Conservation (phyloP, 108 stramenopile genomes). For the Fragilaria crotonensis region DNA sequence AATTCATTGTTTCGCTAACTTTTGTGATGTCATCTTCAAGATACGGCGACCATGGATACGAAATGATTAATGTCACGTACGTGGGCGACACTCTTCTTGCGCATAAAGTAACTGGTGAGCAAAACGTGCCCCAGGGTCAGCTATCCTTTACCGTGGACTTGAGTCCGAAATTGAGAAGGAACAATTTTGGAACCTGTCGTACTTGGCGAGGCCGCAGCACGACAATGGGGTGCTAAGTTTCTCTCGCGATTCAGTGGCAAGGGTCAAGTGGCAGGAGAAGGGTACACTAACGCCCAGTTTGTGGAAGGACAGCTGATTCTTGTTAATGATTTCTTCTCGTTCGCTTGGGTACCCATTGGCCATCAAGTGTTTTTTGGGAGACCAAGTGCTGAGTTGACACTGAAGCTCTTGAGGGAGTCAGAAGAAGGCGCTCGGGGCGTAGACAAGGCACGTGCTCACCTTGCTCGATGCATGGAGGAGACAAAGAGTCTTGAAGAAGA, state of each 20-base stretch:
- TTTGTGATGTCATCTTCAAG: constrained; percentile 3
- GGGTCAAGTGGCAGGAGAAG: constrained; percentile 68
- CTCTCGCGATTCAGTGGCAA: constrained; percentile 49
- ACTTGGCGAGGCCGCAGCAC: constrained; percentile 46
- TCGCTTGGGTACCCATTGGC: constrained; percentile 71
- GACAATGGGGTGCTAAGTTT: constrained; percentile 60
- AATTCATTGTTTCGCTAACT: too few species aligned
- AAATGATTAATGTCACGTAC: constrained; percentile 82
- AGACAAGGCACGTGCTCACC: not conserved
- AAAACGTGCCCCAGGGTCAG: constrained; percentile 64
- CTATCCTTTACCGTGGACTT: constrained; percentile 66
- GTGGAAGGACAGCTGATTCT: constrained; percentile 74
- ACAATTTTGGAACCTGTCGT: constrained; percentile 50
- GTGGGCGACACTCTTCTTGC: constrained; percentile 52
- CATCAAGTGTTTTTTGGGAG: constrained; percentile 80
- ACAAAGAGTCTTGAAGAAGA: not conserved
- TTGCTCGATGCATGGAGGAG: not conserved
- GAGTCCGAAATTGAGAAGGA: constrained; percentile 17
- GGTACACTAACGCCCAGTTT: constrained; percentile 47
- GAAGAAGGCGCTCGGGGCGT: not conserved
- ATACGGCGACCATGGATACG: constrained; percentile 66
- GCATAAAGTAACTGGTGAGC: constrained; percentile 64
- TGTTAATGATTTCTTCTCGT: constrained; percentile 60
- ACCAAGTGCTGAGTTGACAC: constrained; percentile 47
- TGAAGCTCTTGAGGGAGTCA: constrained; percentile 46